Evolutionary conservation across 345 rosid genomes (phyloP), one percentile per base, ranked within the genome.

Genomic region (Eucalyptus melliodora): DNA sequence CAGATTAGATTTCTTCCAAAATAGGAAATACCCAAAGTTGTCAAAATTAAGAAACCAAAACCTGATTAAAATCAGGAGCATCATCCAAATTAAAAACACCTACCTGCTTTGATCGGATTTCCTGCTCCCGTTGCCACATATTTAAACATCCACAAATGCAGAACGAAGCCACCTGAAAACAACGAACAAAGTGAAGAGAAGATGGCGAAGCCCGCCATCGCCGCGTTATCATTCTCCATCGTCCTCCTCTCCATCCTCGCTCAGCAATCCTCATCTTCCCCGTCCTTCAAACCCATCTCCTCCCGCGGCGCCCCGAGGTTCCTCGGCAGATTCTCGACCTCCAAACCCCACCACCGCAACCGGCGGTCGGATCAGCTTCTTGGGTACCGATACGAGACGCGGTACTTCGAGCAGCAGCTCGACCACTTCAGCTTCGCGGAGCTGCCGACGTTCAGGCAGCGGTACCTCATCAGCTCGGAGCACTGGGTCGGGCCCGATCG

Each of bases 351-450:
- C 42, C 89, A 55, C 42, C 17, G 40, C 47, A 0, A 56, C 87
- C 67, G 49, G 23, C 31, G 77, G 42, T 40, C 83, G 8, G 12
- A 77, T 44, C 83, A 77, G 47, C 83, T 37, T 11, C 81, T 49
- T 8, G 90, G 50, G 50, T 90, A 89, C 92, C 90, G 19, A 19
- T 96, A 96, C 93, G 95, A 96, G 87, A 96, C 95, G 13, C 92
- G 92, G 88, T 96, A 92, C 85, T 94, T 94, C 89, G 80, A 91
- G 87, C 99, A 96, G 91, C 91, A 88, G 65, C 95, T 96, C 62
- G 99, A 96, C 88, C 99, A 96, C 90, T 96, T 96, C 94, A 96
- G 97, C 92, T 96, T 96, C 94, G 90, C 94, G 17, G 93, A 94
- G 86, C 93, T 93, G 90, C 95, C 96, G 50, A 91, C 72, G 31